A percentile compares a stretch with the other conserved stretches of the same genome.
These are phyloP conservation scores for Xylaria flabelliformis DNA, from an alignment of 495 filamentous ascomycete species.

Conservation along the genomic window DNA sequence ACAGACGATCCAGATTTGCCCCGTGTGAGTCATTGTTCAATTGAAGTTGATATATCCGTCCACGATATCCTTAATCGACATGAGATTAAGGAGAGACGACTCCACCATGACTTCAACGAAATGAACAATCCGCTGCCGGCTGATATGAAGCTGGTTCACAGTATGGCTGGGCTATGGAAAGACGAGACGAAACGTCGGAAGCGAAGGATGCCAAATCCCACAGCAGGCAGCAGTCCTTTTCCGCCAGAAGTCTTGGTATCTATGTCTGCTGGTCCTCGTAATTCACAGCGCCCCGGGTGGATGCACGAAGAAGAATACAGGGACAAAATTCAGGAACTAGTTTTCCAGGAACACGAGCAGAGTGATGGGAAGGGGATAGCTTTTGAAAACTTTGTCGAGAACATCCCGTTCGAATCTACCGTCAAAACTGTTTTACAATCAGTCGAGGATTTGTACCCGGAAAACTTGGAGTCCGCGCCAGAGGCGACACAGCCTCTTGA, in stretches of 20 bases:
- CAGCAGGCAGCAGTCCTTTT: conserved; percentile 75
- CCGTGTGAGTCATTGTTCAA: conserved; percentile 81
- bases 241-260: conserved; percentile 78
- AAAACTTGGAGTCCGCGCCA: conserved; percentile 62
- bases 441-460: conserved; percentile 82
- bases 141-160: conserved; percentile 82
- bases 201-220: conserved; percentile 64
- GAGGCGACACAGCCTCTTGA: conserved; percentile 41
- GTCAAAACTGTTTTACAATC: conserved; percentile 82
- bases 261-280: conserved; percentile 81
- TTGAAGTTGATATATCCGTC: conserved; percentile 88
- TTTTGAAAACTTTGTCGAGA: conserved; percentile 70
- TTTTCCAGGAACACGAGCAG: conserved; percentile 64
- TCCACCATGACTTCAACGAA: conserved; percentile 92
- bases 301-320: conserved; percentile 88
- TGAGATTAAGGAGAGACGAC: conserved; percentile 69
- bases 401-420: conserved; percentile 56
- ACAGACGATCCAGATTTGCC: conserved; percentile 68
- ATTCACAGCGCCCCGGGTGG: conserved; percentile 74
- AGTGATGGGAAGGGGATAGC: conserved; percentile 53
- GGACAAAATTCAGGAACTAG: conserved; percentile 64
- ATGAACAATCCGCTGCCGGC: conserved; percentile 64
- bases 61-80: conserved; percentile 86
- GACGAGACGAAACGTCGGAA: conserved; percentile 86
- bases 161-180: conserved; percentile 92